These are phyloP conservation scores for Trichoderma virens DNA, from an alignment of 495 filamentous ascomycete species.

Conservation along the genomic window DNA sequence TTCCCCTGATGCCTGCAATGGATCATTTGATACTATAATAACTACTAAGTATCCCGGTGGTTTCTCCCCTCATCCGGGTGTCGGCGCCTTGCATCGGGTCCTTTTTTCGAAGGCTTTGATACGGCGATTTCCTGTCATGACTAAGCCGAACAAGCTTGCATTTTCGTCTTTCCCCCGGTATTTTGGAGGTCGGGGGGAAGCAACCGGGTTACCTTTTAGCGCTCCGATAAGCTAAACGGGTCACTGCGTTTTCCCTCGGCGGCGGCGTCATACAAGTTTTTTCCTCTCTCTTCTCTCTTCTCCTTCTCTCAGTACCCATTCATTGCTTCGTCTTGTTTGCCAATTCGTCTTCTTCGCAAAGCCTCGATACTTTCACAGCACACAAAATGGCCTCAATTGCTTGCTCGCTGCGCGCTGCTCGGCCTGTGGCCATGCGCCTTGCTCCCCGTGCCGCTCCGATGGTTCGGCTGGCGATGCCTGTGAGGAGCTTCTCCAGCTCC, in stretches of 20 bases:
- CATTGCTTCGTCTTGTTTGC: too few species aligned
- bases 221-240: not conserved
- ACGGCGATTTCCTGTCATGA: not conserved
- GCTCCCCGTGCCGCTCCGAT: constrained; percentile 26
- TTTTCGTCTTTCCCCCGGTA: not conserved
- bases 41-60: too few species aligned
- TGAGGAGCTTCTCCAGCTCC: constrained; percentile 37
- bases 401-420: constrained; percentile 36
- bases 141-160: too few species aligned
- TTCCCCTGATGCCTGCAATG: not conserved
- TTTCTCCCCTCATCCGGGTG: too few species aligned
- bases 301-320: too few species aligned
- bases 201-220: not conserved
- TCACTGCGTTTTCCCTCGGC: not conserved
- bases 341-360: too few species aligned
- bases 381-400: constrained; percentile 41
- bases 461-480: constrained; percentile 21
- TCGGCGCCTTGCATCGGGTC: not conserved
- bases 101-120: not conserved
- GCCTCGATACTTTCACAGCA: not conserved
- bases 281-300: not conserved
- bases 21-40: too few species aligned
- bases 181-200: not conserved
- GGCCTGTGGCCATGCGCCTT: constrained; percentile 32
- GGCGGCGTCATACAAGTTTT: not conserved